These are phyloP conservation scores for Ascocoryne sarcoides DNA, from an alignment of 2,329 filamentous ascomycete species.

Conservation along the genomic window DNA sequence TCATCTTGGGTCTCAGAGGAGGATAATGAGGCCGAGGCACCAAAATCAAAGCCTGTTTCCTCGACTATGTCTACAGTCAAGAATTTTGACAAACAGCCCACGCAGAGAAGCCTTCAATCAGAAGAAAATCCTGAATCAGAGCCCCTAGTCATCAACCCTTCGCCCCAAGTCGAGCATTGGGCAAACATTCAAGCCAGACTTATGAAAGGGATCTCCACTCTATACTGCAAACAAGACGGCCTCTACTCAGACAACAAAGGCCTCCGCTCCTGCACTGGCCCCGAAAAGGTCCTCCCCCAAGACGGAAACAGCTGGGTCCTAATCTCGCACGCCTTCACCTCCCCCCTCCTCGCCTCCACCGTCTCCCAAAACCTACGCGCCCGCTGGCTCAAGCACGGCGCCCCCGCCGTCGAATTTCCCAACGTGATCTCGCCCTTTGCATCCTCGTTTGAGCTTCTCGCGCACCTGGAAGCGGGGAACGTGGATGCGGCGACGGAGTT, in stretches of 20 bases:
- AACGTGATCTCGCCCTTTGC: constrained; percentile 40
- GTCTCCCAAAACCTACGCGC: constrained; percentile 15
- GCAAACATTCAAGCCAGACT: constrained; percentile 9
- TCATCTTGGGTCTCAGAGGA: constrained; percentile 34
- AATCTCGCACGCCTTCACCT: constrained; percentile 27
- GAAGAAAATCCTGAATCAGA: no score
- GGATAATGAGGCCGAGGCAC: no score
- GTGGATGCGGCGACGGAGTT: constrained; percentile 33
- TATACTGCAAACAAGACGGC: constrained; percentile 32
- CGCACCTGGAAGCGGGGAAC: constrained; percentile 35
- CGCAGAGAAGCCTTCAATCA: constrained; percentile 19
- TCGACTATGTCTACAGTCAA: no score
- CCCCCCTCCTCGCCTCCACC: constrained; percentile 11
- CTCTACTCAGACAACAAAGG: constrained; percentile 42
- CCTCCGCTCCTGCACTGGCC: constrained; percentile 35
- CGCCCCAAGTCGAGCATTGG: no score
- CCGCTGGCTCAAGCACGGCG: constrained; percentile 37
- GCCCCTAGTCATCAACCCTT: no score
- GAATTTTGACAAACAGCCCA: no score
- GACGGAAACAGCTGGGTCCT: constrained; percentile 50
- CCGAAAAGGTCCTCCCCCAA: constrained; percentile 48
- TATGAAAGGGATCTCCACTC: constrained; percentile 12
- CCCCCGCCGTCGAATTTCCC: constrained; percentile 37
- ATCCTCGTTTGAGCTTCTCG: constrained; percentile 37
- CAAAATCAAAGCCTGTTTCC: no score